Conservation (phyloP, 176 grass and related monocot genomes). For the Luzula sylvatica region DNA sequence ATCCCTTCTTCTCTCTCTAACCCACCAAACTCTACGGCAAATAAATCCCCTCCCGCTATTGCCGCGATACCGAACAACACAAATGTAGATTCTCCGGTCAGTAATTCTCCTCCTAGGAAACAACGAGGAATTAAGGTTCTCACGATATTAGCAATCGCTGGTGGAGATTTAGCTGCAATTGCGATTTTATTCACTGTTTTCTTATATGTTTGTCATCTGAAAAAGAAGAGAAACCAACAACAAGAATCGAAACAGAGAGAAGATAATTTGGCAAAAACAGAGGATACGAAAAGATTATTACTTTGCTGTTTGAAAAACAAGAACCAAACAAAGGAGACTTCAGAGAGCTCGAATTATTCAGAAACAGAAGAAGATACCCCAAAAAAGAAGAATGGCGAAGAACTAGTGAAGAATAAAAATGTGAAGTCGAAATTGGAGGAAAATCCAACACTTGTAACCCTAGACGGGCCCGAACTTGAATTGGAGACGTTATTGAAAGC, state of each 20-base stretch:
- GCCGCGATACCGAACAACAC: constrained; percentile 63
- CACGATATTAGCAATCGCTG: constrained; percentile 44
- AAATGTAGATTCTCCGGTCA: constrained; percentile 16
- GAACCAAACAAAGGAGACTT: constrained; percentile 35
- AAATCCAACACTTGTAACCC: constrained; percentile 43
- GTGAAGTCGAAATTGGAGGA: constrained; percentile 11
- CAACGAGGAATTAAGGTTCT: constrained; percentile 24
- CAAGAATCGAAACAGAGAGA: constrained; percentile 24
- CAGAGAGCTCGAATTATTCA: constrained; percentile 41
- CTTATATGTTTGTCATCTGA: constrained; percentile 55
- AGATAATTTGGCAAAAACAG: not conserved
- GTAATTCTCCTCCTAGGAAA: constrained; percentile 1
- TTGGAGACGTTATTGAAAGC: constrained; percentile 81
- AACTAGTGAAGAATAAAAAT: constrained; percentile 5
- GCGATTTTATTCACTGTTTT: constrained; percentile 36
- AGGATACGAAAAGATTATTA: constrained; percentile 29
- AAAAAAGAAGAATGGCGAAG: not conserved
- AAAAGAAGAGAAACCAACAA: constrained; percentile 39
- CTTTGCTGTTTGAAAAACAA: constrained; percentile 67
- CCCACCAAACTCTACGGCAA: constrained; percentile 27
- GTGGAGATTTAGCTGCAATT: constrained; percentile 54
- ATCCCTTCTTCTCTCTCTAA: constrained; percentile 36
- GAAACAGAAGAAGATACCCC: constrained; percentile 27
- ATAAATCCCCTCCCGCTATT: constrained; percentile 63
- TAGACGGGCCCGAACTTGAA: constrained; percentile 60